Evolutionary conservation across 2,329 filamentous ascomycete genomes (phyloP), one percentile per base, ranked within the genome.

Genomic region (Leptographium wingfieldii): DNA sequence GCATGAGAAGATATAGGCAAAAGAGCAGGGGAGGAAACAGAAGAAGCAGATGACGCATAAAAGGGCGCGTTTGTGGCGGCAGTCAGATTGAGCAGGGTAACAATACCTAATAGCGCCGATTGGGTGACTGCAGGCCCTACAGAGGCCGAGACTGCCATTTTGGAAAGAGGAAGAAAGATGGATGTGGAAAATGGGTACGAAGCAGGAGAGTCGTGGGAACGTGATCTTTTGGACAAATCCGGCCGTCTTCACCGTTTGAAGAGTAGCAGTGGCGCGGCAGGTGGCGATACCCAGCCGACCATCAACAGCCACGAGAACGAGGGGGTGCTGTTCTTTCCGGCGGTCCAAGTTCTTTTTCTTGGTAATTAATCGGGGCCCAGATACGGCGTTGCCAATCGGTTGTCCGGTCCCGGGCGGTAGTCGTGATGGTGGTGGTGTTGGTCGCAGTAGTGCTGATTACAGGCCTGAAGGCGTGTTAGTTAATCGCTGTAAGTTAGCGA

Each of bases 21-120:
- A 9, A 12, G 12, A n/a, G 38, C 2, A 25, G 48, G 12, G 22
- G 51, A 40, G 14, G 29, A 48, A 27, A 33, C 11, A 57, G 19
- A 14, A 33, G 46, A 16, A 22, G 40, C 16, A 43, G 43, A 14
- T 33, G 52, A 40, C 14, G 40, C 3, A 43, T 40, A 55, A 55
- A 19, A 43, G 6, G 48, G 40, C 29, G 35, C 38, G 6, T 48
- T 19, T 35, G 53, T 54, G 27, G 38, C 33, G 11, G 33, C 58
- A 63, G 63, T 63, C n/a, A 63, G 56, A 61, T 61, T 56, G 58
- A 65, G 62, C 52, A 65, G 68, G 55, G 64, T 62, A 55, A 65
- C 65, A 61, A 67, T 70, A 71, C 69, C 69, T 70, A 67, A 62
- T 58, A 66, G 64, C 55, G 66, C 64, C 31, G 69, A 61, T 65